Evolutionary conservation across 441 rosid species (phyloP), one percentile per base, ranked within the genome.

Genomic region (Lepidium campestre): DNA sequence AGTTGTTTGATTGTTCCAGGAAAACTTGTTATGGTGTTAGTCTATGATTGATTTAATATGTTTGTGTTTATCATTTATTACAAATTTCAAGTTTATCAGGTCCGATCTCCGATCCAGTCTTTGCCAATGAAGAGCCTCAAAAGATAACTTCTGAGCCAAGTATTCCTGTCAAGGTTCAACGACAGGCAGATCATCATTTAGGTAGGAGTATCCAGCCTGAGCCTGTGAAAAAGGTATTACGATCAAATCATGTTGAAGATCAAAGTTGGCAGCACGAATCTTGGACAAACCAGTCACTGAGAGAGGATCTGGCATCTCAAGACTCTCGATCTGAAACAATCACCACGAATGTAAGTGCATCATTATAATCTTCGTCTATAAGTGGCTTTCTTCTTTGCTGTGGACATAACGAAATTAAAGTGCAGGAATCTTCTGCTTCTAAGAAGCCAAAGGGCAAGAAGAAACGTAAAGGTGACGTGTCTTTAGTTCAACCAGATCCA

Each of bases 11-110:
- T 44, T 52, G 13, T 59, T 18, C 52, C 7, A 31, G 32, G 59
- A 54, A 55, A 41, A 45, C 27, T 47, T 39, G 31, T 65, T 60
- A 36, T 42, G 36, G 71, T 36, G 39, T 29, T 49, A 52, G 40
- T 72, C 36, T 35, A 37, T 17, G 46, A 41, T 75, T 25, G 65
- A 74, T 67, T 73, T 74, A 39, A 66, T 54, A 49, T 77, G 80
- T 57, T 60, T 66, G 65, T 73, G 62, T 80, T 83, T 86, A 82
- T 86, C 78, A 79, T 80, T 83, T 75, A 81, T 84, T 87, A 82
- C 82, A 74, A 74, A 78, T 73, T 81, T 79, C 80, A 86, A 83
- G 87, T 88, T 78, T 87, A 79, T 81, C 97, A 87, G 98, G 88
- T 83, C 84, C 57, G 53, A 75, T 71, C 47, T 73, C 80, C 76